Evolutionary conservation across 2,329 filamentous ascomycete species (phyloP).

Genomic region (Colletotrichum zoysiae): DNA sequence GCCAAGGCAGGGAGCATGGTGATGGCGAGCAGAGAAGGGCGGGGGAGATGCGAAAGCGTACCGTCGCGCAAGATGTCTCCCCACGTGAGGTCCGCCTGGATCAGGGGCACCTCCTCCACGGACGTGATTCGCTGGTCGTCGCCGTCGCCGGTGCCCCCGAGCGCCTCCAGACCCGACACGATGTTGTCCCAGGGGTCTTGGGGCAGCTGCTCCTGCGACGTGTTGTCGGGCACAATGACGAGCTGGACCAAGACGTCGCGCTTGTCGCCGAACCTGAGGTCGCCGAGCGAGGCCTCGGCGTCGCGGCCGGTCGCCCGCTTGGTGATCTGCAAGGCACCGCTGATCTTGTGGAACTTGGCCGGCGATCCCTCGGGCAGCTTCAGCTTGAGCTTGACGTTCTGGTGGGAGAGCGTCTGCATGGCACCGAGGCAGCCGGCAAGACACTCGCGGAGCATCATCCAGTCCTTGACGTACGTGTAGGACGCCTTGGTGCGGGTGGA

Average conservation of each 20-base stretch:
- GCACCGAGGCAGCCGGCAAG: slow-evolving; percentile 92
- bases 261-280: slow-evolving; percentile 96
- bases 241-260: slow-evolving; percentile 92
- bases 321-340: slow-evolving; percentile 93
- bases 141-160: slow-evolving; percentile 87
- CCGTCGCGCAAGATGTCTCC: slow-evolving; percentile 94
- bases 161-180: slow-evolving; percentile 92
- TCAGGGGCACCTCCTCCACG: slow-evolving; percentile 93
- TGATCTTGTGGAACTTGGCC: slow-evolving; percentile 98
- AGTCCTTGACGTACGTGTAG: slow-evolving; percentile 98
- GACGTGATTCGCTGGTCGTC: slow-evolving; percentile 87
- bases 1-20: slow-evolving; percentile 85
- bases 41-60: slow-evolving; percentile 84
- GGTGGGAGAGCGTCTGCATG: slow-evolving; percentile 94
- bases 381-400: slow-evolving; percentile 96
- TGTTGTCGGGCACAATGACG: slow-evolving; percentile 88
- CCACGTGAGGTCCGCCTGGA: slow-evolving; percentile 94
- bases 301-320: slow-evolving; percentile 95
- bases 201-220: slow-evolving; percentile 84
- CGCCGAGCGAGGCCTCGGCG: slow-evolving; percentile 91
- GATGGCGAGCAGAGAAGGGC: slow-evolving; percentile 92
- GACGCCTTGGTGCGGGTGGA: slow-evolving; percentile 96
- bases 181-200: slow-evolving; percentile 98
- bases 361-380: slow-evolving; percentile 95
- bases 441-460: slow-evolving; percentile 99